Conservation (phyloP, 2,329 filamentous ascomycete genomes). For the Aspergillus melleus region DNA sequence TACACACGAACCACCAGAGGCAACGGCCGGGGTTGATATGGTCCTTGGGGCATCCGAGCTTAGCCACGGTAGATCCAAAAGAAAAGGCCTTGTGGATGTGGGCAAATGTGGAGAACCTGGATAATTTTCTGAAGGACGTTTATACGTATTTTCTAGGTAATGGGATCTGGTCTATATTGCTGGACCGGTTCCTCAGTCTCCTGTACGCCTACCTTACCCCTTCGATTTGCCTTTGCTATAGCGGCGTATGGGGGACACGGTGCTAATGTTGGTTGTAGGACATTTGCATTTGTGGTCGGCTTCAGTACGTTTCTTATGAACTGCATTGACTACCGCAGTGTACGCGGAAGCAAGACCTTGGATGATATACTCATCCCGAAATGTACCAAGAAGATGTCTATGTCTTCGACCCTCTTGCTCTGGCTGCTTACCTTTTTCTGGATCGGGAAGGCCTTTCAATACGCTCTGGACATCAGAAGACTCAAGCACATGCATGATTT, state of each 20-base stretch:
- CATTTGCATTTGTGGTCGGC: constrained; percentile 77
- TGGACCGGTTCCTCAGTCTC: constrained; percentile 70
- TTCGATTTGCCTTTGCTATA: neutral
- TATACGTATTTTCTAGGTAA: constrained; percentile 84
- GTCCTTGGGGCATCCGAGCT: constrained; percentile 31
- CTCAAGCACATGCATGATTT: constrained; percentile 80
- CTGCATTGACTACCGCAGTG: constrained; percentile 77
- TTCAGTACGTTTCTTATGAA: constrained; percentile 82
- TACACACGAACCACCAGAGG: constrained; percentile 21
- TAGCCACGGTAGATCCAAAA: constrained; percentile 57
- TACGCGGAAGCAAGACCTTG: constrained; percentile 65
- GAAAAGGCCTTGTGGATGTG: constrained; percentile 89
- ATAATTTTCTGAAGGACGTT: constrained; percentile 81
- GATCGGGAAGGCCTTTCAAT: constrained; percentile 75
- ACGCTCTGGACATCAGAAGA: constrained; percentile 70
- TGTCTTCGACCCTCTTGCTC: constrained; percentile 72
- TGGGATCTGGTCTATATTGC: constrained; percentile 80
- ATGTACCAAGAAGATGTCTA: constrained; percentile 74
- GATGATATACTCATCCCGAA: constrained; percentile 66
- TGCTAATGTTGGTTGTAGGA: constrained; percentile 55
- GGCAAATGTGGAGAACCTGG: constrained; percentile 86
- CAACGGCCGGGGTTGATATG: constrained; percentile 25
- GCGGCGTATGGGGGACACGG: neutral
- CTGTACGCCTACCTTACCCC: constrained; percentile 55
- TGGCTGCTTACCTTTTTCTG: constrained; percentile 88